Base-by-base conservation (phyloP, 495 filamentous ascomycete genomes). In the Delitschia confertaspora region DNA sequence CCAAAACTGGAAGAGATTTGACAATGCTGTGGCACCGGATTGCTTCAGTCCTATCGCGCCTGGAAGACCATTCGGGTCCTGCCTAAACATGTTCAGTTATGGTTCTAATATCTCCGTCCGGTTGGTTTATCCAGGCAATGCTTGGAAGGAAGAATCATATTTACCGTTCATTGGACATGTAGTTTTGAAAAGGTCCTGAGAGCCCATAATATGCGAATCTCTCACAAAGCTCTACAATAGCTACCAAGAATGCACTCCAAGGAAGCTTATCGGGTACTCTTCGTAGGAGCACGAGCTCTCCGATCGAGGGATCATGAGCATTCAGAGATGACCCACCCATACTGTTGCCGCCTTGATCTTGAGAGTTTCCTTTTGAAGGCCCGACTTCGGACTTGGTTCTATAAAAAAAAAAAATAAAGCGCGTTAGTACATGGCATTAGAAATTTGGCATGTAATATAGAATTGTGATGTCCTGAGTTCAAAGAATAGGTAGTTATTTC, bases 1-100 rank as follows among this genome's bases (percentile, higher is more conserved):
- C 69, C 72, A 78, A 60, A 79, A 78, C 49, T 75, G 70, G 62
- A 78, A 78, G 61, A 78, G 78, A 38, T 74, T 73, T 9, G 66
- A 71, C 48, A 81, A 47, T 35, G 71, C 74, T 18, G 76, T 79
- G 6, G 76, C 76, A 51, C 72, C 71, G 26, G 56, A 44, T 38
- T 69, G 65, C 18, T 60, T 60, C 18, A 69, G 47, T 6, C 65
- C 67, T 38, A 57, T 41, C 6, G 53, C 53, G 3, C 53, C 53
- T 1, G 33, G 35, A 33, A 60, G 26, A 4, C 49, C 55, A 26
- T 58, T 58, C 4, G 50, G 41, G 21, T 53, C 55, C 25, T 54
- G 24, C 29, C 40, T 39, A 11, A 35, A 18, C 14, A 7, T 35
- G 7, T 37, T 14, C 34, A 17, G 6, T 4, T 19, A 36, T 18